Conservation (phyloP, 108 stramenopile species). For the Chaetoceros muelleri region DNA sequence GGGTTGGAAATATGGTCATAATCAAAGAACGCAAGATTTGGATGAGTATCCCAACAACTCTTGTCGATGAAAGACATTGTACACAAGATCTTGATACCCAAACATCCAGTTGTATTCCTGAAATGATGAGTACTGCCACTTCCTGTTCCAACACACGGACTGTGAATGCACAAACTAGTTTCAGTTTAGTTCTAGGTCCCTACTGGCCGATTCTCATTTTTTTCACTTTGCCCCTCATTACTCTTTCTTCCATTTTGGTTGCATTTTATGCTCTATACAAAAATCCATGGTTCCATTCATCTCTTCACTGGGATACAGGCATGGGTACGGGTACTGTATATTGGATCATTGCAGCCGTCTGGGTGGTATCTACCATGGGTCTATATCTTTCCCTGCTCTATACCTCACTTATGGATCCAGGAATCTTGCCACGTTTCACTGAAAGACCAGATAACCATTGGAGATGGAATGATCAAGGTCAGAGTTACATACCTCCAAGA, state of each 20-base stretch:
- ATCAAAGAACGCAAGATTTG: background rate
- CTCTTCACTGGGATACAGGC: no score
- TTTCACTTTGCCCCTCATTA: slow-evolving; percentile 23
- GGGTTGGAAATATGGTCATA: background rate
- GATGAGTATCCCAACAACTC: background rate
- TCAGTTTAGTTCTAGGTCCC: slow-evolving; percentile 38
- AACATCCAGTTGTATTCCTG: background rate
- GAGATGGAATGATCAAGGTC: slow-evolving; percentile 46
- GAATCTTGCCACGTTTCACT: background rate
- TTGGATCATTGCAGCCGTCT: background rate
- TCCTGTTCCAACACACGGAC: background rate
- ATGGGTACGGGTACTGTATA: background rate
- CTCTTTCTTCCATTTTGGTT: slow-evolving; percentile 20
- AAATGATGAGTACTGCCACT: background rate
- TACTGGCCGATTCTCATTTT: slow-evolving; percentile 28
- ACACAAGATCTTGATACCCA: background rate
- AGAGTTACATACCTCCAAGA: slow-evolving; percentile 35
- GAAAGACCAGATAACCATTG: slow-evolving; percentile 2
- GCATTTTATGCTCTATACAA: slow-evolving; percentile 9
- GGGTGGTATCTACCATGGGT: background rate
- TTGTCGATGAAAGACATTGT: background rate
- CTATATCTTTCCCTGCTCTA: background rate
- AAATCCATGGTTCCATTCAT: no score
- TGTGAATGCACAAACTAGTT: background rate
- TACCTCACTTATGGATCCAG: background rate